phyloP scores from a whole-genome alignment of 345 rosid genomes.

The Citrus mangshanensis region DNA sequence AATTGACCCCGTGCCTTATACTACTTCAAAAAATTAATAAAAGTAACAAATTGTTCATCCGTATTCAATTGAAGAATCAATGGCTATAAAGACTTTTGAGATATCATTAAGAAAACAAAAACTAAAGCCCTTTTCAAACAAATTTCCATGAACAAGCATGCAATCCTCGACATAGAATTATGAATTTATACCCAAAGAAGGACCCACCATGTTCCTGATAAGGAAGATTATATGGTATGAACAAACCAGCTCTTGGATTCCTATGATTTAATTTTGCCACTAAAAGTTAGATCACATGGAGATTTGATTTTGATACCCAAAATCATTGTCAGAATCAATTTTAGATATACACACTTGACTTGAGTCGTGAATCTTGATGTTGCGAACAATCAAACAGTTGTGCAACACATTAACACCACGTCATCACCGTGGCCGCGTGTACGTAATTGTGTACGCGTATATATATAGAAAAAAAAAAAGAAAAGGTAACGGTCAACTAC shows the following conservation, averaged over 20 bases:
- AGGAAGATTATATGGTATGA: no score
- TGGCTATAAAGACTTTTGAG: background rate
- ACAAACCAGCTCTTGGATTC: background rate
- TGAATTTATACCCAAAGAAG: background rate
- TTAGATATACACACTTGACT: background rate
- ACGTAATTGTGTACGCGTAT: no score
- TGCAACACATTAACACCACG: background rate
- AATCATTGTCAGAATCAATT: background rate
- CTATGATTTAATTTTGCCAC: background rate
- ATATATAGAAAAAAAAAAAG: no score
- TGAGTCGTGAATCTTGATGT: background rate
- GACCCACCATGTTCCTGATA: background rate
- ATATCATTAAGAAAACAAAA: no score
- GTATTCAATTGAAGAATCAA: background rate
- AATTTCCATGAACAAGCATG: background rate
- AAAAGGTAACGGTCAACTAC: no score
- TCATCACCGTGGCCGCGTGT: background rate
- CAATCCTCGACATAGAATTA: background rate
- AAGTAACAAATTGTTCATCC: no score
- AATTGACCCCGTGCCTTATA: no score
- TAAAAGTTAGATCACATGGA: background rate
- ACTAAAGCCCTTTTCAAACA: background rate
- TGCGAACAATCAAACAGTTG: background rate
- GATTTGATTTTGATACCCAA: background rate
- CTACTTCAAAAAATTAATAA: no score